Evolutionary conservation across 768 basidiomycete species (phyloP).

Genomic region (Tulasnella sp.): DNA sequence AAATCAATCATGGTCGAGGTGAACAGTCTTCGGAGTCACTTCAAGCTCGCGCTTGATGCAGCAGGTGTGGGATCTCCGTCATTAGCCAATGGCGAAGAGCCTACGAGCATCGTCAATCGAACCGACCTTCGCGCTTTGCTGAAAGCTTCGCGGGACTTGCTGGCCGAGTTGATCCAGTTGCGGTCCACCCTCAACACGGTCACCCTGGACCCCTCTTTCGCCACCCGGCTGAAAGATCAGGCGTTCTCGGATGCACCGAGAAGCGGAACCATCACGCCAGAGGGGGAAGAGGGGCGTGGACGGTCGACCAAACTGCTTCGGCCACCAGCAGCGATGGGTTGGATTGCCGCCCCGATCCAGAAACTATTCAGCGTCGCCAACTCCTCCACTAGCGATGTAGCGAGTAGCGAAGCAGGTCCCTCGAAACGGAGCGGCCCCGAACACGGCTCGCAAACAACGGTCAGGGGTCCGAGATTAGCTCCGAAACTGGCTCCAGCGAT

Average conservation of each 20-base stretch:
- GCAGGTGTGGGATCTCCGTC: conserved; percentile 37
- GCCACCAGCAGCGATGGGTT: conserved; percentile 19
- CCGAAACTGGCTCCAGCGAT: conserved; percentile 83
- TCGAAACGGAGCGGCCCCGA: not conserved
- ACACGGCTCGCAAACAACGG: conserved; percentile 19
- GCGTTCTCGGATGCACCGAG: conserved; percentile 35
- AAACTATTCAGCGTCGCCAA: conserved; percentile 31
- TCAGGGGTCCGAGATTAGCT: conserved; percentile 36
- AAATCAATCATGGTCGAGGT: conserved; percentile 68
- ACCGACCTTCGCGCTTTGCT: conserved; percentile 79
- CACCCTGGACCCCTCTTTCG: conserved; percentile 79
- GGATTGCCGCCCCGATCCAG: conserved; percentile 34
- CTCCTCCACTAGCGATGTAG: not conserved
- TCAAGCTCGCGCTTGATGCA: conserved; percentile 47
- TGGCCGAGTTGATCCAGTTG: conserved; percentile 76
- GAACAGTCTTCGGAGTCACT: conserved; percentile 62
- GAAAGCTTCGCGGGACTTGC: conserved; percentile 79
- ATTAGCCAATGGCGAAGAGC: conserved; percentile 59
- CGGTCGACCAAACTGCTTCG: not conserved
- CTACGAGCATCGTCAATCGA: conserved; percentile 53
- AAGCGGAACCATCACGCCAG: conserved; percentile 6
- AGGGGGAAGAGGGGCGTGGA: conserved; percentile 34
- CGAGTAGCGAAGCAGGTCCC: conserved; percentile 10
- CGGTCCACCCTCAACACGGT: conserved; percentile 83
- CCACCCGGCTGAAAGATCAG: conserved; percentile 64